These are phyloP conservation scores for Nidula niveotomentosa DNA, from an alignment of 1,284 basidiomycete species.

Conservation along the genomic window DNA sequence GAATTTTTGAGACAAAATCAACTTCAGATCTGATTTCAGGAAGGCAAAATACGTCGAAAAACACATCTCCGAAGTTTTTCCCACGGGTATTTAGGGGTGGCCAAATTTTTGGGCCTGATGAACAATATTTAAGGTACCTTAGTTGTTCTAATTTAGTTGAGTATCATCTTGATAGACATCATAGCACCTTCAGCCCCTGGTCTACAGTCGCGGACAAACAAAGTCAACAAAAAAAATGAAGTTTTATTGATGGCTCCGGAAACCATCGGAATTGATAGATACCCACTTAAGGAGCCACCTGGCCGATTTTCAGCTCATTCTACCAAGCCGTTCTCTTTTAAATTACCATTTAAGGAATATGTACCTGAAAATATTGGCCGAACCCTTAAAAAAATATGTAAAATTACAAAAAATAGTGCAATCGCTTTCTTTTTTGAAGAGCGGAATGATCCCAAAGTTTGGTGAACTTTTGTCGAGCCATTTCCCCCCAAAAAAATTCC, in stretches of 20 bases:
- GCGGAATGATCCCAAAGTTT: background rate
- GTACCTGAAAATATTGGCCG: background rate
- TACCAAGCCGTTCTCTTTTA: background rate
- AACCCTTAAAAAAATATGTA: background rate
- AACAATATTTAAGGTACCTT: too few species aligned
- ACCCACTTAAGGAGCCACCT: background rate
- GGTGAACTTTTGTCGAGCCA: background rate
- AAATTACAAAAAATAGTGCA: constrained; percentile 1
- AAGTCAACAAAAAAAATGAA: background rate
- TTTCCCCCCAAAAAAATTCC: background rate
- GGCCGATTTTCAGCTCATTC: background rate
- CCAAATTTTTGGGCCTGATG: too few species aligned
- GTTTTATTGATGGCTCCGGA: background rate
- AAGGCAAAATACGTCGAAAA: too few species aligned
- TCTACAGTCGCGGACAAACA: constrained; percentile 1
- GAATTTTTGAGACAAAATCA: too few species aligned
- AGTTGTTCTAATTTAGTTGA: too few species aligned
- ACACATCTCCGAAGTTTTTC: too few species aligned
- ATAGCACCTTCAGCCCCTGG: too few species aligned
- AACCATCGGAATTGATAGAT: background rate
- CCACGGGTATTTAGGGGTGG: too few species aligned
- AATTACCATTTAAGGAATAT: background rate
- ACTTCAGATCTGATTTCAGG: too few species aligned
- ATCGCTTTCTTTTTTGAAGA: background rate
- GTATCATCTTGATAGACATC: too few species aligned